Base-by-base conservation (phyloP, 129 eudicot genomes). In the Flaveria ramosissima region DNA sequence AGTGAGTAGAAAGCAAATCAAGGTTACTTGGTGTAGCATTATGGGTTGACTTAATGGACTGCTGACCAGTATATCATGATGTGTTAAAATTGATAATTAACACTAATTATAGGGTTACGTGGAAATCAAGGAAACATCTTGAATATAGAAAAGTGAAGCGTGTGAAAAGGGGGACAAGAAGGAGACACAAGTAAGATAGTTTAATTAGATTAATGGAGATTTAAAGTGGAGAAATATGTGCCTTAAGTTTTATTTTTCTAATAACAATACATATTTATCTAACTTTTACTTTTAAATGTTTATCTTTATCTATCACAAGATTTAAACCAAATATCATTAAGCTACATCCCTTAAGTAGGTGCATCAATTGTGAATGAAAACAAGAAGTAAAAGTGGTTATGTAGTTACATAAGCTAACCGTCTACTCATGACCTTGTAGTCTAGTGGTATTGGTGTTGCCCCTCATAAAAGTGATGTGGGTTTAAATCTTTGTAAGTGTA, bases 121-220 rank as follows among this genome's bases (percentile, higher is more conserved):
- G 75, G 65, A 74, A 55, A 41, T 74, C 71, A 74, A 80, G 84
- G 84, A 74, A 80, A 80, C 84, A 74, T 45, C 50, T 45, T 21
- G 55, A 66, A 73, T 74, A 46, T 17, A 41, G 69, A 45, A 26
- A 80, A 26, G 16, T 73, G 56, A 65, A 80, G 60, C 23, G 70
- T 45, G 60, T 55, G 27, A 65, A 60, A 71, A 42, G 53, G 84
- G 83, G 75, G 68, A 64, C 83, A 80, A 41, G 42, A 42, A 65
- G 83, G 80, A 68, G 80, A 80, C 84, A 80, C 21, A 8, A 16
- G 2, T 11, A 6, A 19, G 27, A 74, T 80, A 27, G 71, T 74
- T 74, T 74, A 80, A 74, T 56, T 67, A 55, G 75, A 57, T 55
- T 30, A 46, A 77, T 46, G 68, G 60, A 65, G 36, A 68, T 24